Conservation (phyloP, 2,329 filamentous ascomycete species). For the Clonostachys chloroleuca region DNA sequence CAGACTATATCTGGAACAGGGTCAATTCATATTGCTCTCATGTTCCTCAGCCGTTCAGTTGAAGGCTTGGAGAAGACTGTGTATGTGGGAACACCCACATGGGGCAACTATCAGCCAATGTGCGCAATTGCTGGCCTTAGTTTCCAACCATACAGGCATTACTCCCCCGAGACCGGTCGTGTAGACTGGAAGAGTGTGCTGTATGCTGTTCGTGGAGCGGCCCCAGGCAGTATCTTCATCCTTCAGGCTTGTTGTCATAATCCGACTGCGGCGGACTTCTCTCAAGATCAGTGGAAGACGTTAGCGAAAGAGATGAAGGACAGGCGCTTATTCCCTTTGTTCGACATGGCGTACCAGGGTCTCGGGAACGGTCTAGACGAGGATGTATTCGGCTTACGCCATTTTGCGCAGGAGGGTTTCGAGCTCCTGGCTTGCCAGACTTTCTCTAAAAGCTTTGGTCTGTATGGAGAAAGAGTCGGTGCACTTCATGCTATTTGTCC, state of each 20-base stretch:
- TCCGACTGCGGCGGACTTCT: conserved; percentile 25
- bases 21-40: conserved; percentile 24
- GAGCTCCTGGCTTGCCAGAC: conserved; percentile 26
- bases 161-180: conserved; percentile 12
- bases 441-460: conserved; percentile 29
- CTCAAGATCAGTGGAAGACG: conserved; percentile 19
- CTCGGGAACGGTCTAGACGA: conserved; percentile 23
- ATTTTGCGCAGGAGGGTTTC: conserved; percentile 14
- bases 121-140: conserved; percentile 20
- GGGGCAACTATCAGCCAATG: conserved; percentile 25
- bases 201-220: conserved; percentile 11
- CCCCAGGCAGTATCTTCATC: conserved; percentile 22
- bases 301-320: conserved; percentile 8
- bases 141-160: conserved; percentile 19
- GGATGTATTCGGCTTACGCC: conserved; percentile 20
- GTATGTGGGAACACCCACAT: conserved; percentile 22
- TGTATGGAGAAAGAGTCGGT: conserved; percentile 27
- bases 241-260: conserved; percentile 31
- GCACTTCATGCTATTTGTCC: conserved; percentile 4
- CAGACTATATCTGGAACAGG: conserved; percentile 32
- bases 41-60: conserved; percentile 17
- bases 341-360: conserved; percentile 31
- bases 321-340: conserved; percentile 18
- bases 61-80: conserved; percentile 11
- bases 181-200: conserved; percentile 20